Conservation (phyloP, 1,139 yeast species). For the Hyphopichia wangnamkhiaoensis region DNA sequence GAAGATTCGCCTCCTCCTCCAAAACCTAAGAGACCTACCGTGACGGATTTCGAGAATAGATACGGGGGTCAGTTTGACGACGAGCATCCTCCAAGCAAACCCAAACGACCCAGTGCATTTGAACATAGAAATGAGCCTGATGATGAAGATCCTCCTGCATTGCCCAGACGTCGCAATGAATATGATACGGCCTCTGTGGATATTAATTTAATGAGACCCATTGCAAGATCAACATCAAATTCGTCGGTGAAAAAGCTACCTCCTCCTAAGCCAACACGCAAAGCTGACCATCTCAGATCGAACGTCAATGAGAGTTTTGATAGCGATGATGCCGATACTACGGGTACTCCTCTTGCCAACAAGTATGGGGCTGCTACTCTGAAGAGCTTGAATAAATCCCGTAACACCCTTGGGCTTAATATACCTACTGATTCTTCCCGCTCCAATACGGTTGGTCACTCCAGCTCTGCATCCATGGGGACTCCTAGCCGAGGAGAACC, state of each 20-base stretch:
- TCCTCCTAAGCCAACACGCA: slow-evolving; percentile 6
- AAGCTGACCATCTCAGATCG: slow-evolving; percentile 3
- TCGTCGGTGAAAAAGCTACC: neutral
- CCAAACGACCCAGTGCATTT: neutral
- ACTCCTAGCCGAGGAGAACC: too few relatives aligned
- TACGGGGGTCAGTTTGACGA: neutral
- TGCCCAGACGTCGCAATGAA: slow-evolving; percentile 1
- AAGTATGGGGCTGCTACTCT: neutral
- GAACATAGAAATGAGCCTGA: neutral
- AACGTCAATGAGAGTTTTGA: neutral
- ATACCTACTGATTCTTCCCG: neutral
- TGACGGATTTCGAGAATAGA: neutral
- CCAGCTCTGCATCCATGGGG: too few relatives aligned
- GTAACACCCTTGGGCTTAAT: neutral
- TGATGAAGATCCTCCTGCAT: slow-evolving; percentile 3
- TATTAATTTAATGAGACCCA: slow-evolving; percentile 23
- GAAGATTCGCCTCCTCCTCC: slow-evolving; percentile 11
- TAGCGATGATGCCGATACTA: neutral
- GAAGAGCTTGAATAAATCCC: neutral
- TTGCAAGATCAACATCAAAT: slow-evolving; percentile 11
- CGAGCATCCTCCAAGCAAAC: slow-evolving; percentile 1
- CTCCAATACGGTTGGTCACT: too few relatives aligned
- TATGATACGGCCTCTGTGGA: slow-evolving; percentile 9
- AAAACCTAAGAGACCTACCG: slow-evolving; percentile 16
- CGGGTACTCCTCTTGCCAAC: neutral